phyloP scores from a whole-genome alignment of 1,139 yeast species.

The Debaryomyces coudertii region DNA sequence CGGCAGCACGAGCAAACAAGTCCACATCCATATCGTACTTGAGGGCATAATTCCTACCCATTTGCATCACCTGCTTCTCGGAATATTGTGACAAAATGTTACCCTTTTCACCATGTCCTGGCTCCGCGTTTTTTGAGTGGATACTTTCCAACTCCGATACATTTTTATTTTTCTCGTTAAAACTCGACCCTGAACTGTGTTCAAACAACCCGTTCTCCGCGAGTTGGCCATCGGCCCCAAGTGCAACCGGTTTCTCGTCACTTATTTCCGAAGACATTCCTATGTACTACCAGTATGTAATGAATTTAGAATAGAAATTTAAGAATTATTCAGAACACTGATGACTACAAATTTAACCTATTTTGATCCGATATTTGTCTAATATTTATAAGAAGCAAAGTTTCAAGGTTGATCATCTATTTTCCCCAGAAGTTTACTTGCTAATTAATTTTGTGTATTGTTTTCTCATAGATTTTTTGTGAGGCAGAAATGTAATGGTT shows the following conservation, averaged over 20 bases:
- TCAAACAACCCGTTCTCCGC: conserved; percentile 25
- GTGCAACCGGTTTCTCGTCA: not conserved
- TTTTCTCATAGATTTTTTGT: not conserved
- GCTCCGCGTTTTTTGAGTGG: conserved; percentile 25
- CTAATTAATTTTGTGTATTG: conserved; percentile 3
- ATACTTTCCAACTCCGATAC: conserved; percentile 30
- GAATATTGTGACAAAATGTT: conserved; percentile 67
- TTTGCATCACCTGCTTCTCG: conserved; percentile 64
- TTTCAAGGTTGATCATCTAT: conserved; percentile 9
- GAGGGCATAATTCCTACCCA: conserved; percentile 72
- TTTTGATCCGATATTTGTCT: not conserved
- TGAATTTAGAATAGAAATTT: not conserved
- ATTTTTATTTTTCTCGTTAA: conserved; percentile 21
- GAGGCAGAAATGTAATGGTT: conserved; percentile 6
- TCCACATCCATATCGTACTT: conserved; percentile 66
- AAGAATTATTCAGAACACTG: not conserved
- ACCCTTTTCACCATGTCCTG: conserved; percentile 39
- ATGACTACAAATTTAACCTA: not conserved
- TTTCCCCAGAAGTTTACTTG: conserved; percentile 6
- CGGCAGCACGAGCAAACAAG: conserved; percentile 72
- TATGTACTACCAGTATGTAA: too few relatives aligned
- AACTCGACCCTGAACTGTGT: conserved; percentile 25
- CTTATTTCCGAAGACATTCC: not conserved
- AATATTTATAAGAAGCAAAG: not conserved
- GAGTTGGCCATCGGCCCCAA: not conserved